Conservation (phyloP, 2,329 filamentous ascomycete genomes). For the Pyricularia pennisetigena region DNA sequence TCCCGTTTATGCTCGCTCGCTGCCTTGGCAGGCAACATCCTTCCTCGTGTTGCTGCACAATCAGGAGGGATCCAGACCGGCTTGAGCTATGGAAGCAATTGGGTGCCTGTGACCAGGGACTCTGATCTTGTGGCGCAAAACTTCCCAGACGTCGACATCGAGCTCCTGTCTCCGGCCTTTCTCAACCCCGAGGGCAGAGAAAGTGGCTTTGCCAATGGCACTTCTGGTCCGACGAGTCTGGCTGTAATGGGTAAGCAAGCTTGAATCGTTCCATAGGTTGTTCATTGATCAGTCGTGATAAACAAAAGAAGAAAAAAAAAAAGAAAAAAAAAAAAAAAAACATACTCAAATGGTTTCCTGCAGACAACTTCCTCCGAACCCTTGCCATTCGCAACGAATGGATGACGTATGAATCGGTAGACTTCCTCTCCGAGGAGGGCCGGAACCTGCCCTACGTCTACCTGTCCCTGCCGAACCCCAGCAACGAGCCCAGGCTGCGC, state of each 20-base stretch:
- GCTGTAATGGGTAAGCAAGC: neutral
- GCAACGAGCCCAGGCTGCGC: neutral
- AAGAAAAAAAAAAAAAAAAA: no score
- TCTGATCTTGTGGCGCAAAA: slow-evolving; percentile 1
- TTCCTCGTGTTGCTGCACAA: neutral
- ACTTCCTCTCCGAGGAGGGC: slow-evolving; percentile 2
- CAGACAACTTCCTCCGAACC: neutral
- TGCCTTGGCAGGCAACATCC: neutral
- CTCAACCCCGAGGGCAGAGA: neutral
- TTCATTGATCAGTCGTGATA: no score
- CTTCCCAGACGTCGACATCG: neutral
- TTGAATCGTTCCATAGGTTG: no score
- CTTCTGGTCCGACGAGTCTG: neutral
- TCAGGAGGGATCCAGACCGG: neutral
- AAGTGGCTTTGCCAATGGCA: neutral
- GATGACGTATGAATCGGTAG: neutral
- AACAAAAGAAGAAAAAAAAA: no score
- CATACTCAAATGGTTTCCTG: neutral
- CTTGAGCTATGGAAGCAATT: slow-evolving; percentile 1
- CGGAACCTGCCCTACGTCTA: neutral
- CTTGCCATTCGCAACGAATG: neutral
- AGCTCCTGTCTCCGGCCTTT: neutral
- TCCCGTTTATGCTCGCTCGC: neutral
- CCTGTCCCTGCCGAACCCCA: neutral
- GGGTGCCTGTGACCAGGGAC: neutral